phyloP scores from a whole-genome alignment of 2,329 filamentous ascomycete species.

The Gnomoniopsis smithogilvyi region DNA sequence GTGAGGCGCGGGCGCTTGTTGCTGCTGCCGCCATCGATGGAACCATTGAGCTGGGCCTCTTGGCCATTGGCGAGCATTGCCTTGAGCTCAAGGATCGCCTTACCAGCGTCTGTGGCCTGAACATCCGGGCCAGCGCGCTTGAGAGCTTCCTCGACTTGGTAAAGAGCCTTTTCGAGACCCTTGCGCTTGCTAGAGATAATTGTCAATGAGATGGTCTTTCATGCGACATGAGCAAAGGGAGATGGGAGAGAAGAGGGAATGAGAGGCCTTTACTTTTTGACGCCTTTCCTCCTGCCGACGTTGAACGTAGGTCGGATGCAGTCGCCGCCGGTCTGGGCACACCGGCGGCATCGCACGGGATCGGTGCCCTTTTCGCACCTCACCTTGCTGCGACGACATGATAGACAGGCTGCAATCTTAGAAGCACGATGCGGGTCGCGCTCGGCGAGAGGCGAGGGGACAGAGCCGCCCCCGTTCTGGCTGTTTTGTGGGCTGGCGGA shows the following conservation, averaged over 20 bases:
- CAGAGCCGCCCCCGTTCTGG: constrained; percentile 8
- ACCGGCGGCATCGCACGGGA: constrained; percentile 57
- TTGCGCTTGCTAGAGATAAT: constrained; percentile 60
- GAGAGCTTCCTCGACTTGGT: constrained; percentile 69
- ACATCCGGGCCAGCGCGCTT: constrained; percentile 46
- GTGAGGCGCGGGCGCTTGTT: constrained; percentile 19
- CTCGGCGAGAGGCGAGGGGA: constrained; percentile 8
- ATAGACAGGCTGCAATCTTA: constrained; percentile 55
- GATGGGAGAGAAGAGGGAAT: background rate
- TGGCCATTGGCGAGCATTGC: constrained; percentile 33
- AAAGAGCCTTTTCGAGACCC: constrained; percentile 70
- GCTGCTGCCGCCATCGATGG: constrained; percentile 12
- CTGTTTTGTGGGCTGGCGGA: constrained; percentile 11
- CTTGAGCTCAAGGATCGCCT: constrained; percentile 41
- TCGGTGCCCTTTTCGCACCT: constrained; percentile 58
- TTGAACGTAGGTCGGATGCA: constrained; percentile 72
- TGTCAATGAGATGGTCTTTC: background rate
- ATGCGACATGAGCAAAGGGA: background rate
- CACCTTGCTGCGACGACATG: constrained; percentile 65
- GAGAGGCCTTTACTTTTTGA: constrained; percentile 62
- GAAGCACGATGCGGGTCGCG: constrained; percentile 8
- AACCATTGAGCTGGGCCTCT: constrained; percentile 18
- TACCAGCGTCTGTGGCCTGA: constrained; percentile 41
- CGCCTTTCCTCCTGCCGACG: constrained; percentile 69
- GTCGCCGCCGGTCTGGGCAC: constrained; percentile 53